Conservation (phyloP, 768 basidiomycete genomes). For the Trametes sanguinea region DNA sequence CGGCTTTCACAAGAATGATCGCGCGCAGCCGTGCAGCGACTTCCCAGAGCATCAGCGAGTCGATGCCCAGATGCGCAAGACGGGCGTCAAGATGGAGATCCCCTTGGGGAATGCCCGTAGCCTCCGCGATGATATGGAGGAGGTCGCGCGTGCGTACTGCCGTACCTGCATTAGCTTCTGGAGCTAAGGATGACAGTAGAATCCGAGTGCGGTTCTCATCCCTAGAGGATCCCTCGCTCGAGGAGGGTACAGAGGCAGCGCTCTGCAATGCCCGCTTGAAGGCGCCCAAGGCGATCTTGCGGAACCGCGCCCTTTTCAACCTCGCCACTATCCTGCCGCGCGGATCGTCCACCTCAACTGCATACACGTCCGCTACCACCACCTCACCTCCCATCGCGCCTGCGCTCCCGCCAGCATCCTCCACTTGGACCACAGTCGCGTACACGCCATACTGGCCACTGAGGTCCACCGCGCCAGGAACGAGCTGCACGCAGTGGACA, state of each 20-base stretch:
- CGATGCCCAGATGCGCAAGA: slow-evolving; percentile 29
- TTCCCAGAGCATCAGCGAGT: slow-evolving; percentile 35
- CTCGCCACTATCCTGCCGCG: slow-evolving; percentile 51
- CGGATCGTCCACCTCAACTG: slow-evolving; percentile 39
- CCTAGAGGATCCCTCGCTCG: background rate
- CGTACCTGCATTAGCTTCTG: background rate
- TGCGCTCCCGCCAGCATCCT: background rate
- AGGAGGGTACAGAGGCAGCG: background rate
- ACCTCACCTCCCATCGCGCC: background rate
- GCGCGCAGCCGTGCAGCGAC: slow-evolving; percentile 41
- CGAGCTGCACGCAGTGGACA: slow-evolving; percentile 49
- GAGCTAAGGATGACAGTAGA: background rate
- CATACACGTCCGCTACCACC: slow-evolving; percentile 49
- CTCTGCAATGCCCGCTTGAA: slow-evolving; percentile 33
- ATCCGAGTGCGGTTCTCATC: background rate
- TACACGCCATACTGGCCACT: slow-evolving; percentile 51
- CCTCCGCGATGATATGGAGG: slow-evolving; percentile 40
- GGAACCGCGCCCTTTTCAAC: slow-evolving; percentile 60
- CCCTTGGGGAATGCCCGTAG: slow-evolving; percentile 37
- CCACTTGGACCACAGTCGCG: slow-evolving; percentile 7
- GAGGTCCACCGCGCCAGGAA: slow-evolving; percentile 46
- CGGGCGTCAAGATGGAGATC: slow-evolving; percentile 11
- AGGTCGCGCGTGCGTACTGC: background rate
- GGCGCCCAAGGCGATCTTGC: slow-evolving; percentile 50
- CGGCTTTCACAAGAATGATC: slow-evolving; percentile 34